These are phyloP conservation scores for Lolium rigidum DNA, from an alignment of 176 grass and related monocot genomes.

Conservation along the genomic window DNA sequence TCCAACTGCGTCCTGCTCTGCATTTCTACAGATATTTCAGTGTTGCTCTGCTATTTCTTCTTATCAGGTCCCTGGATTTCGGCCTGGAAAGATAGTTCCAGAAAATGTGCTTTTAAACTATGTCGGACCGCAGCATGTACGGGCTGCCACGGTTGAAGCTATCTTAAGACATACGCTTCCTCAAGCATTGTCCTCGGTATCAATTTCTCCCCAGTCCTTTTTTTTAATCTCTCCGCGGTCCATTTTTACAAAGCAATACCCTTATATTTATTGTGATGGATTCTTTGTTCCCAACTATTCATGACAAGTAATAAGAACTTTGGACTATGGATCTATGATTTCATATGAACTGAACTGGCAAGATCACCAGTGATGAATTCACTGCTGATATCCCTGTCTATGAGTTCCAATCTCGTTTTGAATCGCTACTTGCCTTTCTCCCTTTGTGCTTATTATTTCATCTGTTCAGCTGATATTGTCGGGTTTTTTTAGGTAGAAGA, in stretches of 20 bases:
- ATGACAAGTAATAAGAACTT: conserved; percentile 9
- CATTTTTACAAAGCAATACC: conserved; percentile 4
- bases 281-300: conserved; percentile 8
- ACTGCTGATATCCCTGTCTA: conserved; percentile 28
- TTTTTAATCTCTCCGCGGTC: no score
- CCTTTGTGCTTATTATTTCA: conserved; percentile 5
- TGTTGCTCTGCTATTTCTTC: conserved; percentile 26
- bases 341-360: conserved; percentile 17
- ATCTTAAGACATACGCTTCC: conserved; percentile 91
- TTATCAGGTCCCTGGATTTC: conserved; percentile 92
- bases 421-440: conserved; percentile 28
- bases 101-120: conserved; percentile 86
- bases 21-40: conserved; percentile 15
- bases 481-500: conserved; percentile 67
- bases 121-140: conserved; percentile 68
- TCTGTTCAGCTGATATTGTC: conserved; percentile 30
- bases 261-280: conserved; percentile 17
- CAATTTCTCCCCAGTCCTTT: neutral
- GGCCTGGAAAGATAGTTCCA: conserved; percentile 71
- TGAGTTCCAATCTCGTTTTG: neutral
- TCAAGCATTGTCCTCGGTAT: conserved; percentile 84
- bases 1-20: neutral
- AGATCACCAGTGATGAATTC: conserved; percentile 21
- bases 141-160: conserved; percentile 78
- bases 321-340: conserved; percentile 11